phyloP scores from a whole-genome alignment of 176 grass and related monocot genomes.

The Carex parvula region DNA sequence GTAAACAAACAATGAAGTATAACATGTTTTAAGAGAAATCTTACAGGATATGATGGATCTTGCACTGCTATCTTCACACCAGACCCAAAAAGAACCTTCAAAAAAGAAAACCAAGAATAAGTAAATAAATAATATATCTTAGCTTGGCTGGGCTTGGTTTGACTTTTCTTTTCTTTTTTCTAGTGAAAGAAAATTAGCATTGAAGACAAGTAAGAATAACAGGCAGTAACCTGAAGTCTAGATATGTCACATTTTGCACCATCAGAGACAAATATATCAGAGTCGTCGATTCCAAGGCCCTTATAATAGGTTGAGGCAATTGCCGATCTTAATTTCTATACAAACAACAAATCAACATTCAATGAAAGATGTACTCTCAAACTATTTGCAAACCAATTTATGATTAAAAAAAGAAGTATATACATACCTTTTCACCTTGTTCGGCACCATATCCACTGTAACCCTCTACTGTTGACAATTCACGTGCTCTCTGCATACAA shows the following conservation, averaged over 20 bases:
- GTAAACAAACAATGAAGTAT: too few relatives aligned
- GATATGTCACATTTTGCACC: slow-evolving; percentile 99
- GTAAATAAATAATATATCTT: neutral
- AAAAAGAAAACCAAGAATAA: slow-evolving; percentile 24
- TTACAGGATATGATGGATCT: slow-evolving; percentile 97
- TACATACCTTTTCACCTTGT: slow-evolving; percentile 90
- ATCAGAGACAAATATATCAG: slow-evolving; percentile 95
- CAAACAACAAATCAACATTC: slow-evolving; percentile 18
- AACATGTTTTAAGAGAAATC: neutral
- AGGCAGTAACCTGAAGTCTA: slow-evolving; percentile 64
- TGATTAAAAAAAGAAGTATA: neutral
- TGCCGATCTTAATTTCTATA: slow-evolving; percentile 77
- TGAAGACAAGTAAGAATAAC: neutral
- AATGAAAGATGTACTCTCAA: neutral
- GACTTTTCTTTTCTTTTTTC: neutral
- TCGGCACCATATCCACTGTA: slow-evolving; percentile 99
- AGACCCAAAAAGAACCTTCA: slow-evolving; percentile 88
- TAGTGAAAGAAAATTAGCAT: neutral
- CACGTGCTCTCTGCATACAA: slow-evolving; percentile 52
- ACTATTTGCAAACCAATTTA: neutral
- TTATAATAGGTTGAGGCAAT: slow-evolving; percentile 86
- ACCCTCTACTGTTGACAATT: slow-evolving; percentile 68
- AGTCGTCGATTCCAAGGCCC: slow-evolving; percentile 74
- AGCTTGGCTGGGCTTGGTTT: neutral
- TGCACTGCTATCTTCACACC: slow-evolving; percentile 77